phyloP scores from a whole-genome alignment of 106 monocot genomes.

The Phalaenopsis aphrodite region DNA sequence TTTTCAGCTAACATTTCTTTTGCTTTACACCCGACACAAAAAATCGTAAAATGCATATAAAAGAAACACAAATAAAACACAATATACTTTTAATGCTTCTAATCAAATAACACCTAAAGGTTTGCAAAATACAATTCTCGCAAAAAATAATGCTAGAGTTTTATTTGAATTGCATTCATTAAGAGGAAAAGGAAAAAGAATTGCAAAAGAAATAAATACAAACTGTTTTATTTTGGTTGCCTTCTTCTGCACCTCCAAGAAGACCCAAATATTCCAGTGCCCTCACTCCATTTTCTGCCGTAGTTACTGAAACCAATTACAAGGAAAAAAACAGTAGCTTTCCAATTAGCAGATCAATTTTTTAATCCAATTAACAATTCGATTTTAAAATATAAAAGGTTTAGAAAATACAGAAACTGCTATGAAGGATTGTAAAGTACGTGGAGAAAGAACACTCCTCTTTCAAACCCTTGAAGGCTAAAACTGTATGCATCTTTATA shows the following conservation, averaged over 20 bases:
- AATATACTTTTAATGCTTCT: too few species aligned
- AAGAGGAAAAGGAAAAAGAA: neutral
- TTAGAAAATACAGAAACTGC: too few species aligned
- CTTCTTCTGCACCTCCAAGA: constrained; percentile 9
- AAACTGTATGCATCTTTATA: too few species aligned
- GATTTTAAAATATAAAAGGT: neutral
- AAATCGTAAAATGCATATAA: too few species aligned
- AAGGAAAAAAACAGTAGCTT: neutral
- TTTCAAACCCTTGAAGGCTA: too few species aligned
- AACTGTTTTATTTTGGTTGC: constrained; percentile 1
- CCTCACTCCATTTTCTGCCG: constrained; percentile 29
- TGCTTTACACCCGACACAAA: too few species aligned
- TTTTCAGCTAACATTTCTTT: too few species aligned
- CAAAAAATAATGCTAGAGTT: neutral
- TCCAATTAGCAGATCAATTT: neutral
- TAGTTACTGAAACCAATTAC: constrained; percentile 18
- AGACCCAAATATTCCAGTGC: constrained; percentile 32
- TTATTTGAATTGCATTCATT: neutral
- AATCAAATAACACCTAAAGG: too few species aligned
- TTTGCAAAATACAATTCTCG: too few species aligned
- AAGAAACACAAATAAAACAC: too few species aligned
- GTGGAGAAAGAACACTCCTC: too few species aligned
- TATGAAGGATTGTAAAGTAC: too few species aligned
- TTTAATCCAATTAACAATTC: neutral
- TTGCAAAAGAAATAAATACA: neutral